A percentile compares a stretch with the other conserved stretches of the same genome.
These are phyloP conservation scores for Acanthamoeba culbertsoni DNA, from an alignment of 208 protist genomes.

Conservation along the genomic window DNA sequence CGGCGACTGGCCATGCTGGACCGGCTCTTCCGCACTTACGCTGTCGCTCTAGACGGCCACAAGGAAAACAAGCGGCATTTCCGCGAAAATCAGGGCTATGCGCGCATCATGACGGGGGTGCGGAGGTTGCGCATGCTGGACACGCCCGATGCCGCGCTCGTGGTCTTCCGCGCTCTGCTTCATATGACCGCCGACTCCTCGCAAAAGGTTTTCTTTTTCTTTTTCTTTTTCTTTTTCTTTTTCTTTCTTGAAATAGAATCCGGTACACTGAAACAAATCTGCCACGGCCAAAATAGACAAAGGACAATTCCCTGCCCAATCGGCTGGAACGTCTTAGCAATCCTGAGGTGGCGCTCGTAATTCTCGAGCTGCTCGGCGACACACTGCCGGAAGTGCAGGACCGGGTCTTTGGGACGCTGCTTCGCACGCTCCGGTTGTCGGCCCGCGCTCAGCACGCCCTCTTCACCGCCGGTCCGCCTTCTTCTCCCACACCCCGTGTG, in stretches of 20 bases:
- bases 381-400: not conserved
- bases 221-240: too few species aligned
- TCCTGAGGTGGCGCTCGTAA: not conserved
- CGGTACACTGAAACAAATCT: not conserved
- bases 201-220: too few species aligned
- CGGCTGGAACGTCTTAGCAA: not conserved
- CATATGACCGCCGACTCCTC: not conserved
- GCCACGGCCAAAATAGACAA: not conserved
- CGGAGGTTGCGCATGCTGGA: not conserved
- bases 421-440: not conserved
- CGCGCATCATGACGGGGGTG: not conserved
- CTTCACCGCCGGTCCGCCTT: not conserved
- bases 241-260: not conserved
- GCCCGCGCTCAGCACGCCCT: not conserved
- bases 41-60: not conserved
- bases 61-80: slow-evolving; percentile 21
- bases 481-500: not conserved
- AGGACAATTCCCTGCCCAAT: not conserved
- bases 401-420: not conserved
- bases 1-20: not conserved
- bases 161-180: not conserved
- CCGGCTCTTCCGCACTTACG: not conserved
- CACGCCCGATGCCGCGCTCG: not conserved
- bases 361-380: slow-evolving; percentile 17
- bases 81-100: slow-evolving; percentile 15